Percentiles rank a stretch among this genome's conserved stretches.
Conservation (phyloP, 2,329 filamentous ascomycete species). For the Xylariaceae sp. region DNA sequence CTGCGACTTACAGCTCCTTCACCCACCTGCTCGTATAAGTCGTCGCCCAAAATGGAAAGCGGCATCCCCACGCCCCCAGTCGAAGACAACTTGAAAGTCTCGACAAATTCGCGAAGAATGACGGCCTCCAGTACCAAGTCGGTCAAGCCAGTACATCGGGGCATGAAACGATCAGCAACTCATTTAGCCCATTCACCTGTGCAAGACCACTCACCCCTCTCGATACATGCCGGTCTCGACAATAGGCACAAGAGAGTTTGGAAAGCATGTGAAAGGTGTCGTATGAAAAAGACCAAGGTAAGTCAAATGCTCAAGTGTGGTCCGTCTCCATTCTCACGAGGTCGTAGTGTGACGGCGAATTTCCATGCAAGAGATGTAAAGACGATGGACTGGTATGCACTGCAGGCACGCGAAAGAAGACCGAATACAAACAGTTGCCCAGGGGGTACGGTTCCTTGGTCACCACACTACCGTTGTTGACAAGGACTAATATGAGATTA, state of each 20-base stretch:
- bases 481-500: slow-evolving; percentile 22
- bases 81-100: slow-evolving; percentile 29
- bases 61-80: slow-evolving; percentile 49
- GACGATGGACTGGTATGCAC: slow-evolving; percentile 62
- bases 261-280: slow-evolving; percentile 63
- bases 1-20: slow-evolving; percentile 2
- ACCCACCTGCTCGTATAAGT: slow-evolving; percentile 13
- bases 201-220: slow-evolving; percentile 35
- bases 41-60: slow-evolving; percentile 41
- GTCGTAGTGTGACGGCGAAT: slow-evolving; percentile 58
- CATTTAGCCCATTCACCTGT: slow-evolving; percentile 32
- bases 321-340: slow-evolving; percentile 10
- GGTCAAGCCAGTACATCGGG: slow-evolving; percentile 46
- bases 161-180: slow-evolving; percentile 45
- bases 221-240: slow-evolving; percentile 38
- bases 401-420: slow-evolving; percentile 60
- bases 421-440: slow-evolving; percentile 64
- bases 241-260: slow-evolving; percentile 60
- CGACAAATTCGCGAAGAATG: slow-evolving; percentile 17
- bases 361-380: slow-evolving; percentile 63
- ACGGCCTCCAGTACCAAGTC: slow-evolving; percentile 38
- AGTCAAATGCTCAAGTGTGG: background rate
- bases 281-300: slow-evolving; percentile 69
- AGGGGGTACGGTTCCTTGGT: slow-evolving; percentile 41
- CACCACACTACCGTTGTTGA: background rate